Evolutionary conservation across 495 filamentous ascomycete species (phyloP).

Genomic region (Aspergillus indologenus): DNA sequence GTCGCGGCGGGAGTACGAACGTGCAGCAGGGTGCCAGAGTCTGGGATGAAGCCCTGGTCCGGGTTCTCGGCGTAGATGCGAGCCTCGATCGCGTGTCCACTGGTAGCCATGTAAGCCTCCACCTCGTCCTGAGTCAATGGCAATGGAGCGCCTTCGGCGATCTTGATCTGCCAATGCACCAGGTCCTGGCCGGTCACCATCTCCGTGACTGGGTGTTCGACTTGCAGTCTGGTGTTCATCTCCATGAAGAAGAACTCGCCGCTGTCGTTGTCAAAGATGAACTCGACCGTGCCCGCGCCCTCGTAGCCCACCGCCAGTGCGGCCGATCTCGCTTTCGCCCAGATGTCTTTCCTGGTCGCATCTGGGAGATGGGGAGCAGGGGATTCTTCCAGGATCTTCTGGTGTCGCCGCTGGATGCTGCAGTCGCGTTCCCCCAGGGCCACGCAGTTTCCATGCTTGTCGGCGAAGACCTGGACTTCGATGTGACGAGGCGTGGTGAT

Average conservation of each 20-base stretch:
- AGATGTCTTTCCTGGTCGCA: constrained; percentile 76
- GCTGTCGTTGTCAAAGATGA: constrained; percentile 96
- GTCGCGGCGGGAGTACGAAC: constrained; percentile 67
- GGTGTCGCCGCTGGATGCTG: constrained; percentile 83
- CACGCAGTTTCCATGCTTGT: constrained; percentile 80
- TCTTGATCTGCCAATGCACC: constrained; percentile 92
- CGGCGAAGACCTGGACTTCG: constrained; percentile 96
- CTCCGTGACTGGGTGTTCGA: constrained; percentile 97
- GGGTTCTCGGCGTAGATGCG: constrained; percentile 97
- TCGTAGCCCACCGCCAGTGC: constrained; percentile 92
- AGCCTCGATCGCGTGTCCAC: constrained; percentile 89
- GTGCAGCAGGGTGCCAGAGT: constrained; percentile 85
- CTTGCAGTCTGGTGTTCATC: constrained; percentile 97
- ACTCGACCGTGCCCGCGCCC: constrained; percentile 95
- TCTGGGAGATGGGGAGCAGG: constrained; percentile 85
- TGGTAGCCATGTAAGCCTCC: constrained; percentile 66
- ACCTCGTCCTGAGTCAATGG: constrained; percentile 84
- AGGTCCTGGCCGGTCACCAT: constrained; percentile 94
- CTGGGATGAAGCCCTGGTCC: constrained; percentile 82
- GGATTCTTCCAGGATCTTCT: constrained; percentile 97
- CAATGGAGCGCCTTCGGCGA: constrained; percentile 83
- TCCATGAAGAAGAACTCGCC: constrained; percentile 99
- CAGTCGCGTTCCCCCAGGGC: constrained; percentile 85
- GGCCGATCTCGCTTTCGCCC: constrained; percentile 88
- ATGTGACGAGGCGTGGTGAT: constrained; percentile 93